Base-by-base conservation (phyloP, 1,284 basidiomycete species). In the Phlebopus sp. region DNA sequence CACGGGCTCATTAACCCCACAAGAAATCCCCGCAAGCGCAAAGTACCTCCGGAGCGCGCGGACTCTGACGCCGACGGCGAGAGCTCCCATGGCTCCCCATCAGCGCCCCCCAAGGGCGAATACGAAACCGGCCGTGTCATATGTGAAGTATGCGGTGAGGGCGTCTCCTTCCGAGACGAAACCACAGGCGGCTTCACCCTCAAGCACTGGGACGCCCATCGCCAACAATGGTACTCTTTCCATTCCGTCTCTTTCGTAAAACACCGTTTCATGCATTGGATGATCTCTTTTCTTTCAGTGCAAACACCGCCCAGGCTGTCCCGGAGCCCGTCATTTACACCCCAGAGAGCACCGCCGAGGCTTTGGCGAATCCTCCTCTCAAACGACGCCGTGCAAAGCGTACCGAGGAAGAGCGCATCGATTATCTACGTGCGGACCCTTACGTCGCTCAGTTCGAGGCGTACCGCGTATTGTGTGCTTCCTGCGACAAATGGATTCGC, bases 401-500 rank as follows among this genome's bases (percentile, higher is more conserved):
- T 37, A 84, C 86, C 0, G 86, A 90, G 54, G 84, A 86, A 44
- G 86, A 90, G 55, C 79, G 86, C 21, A 88, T 88, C 54, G 77
- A 80, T 36, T 87, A 88, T 59, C 75, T 90, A 40, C 76, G 79
- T 44, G 70, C 73, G 0, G 86, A 90, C 63, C 82, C 83, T n/a
- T 86, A 88, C 57, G 84, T 88, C 39, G 82, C 81, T 19, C 72
- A 83, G 55, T 88, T 86, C 63, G 87, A 90, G 66, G 77, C 86
- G 0, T 89, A 88, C 59, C 77, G 84, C 17, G 86, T 90, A 27
- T 73, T 88, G 5, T 90, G 87, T 64, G 82, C 79, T 32, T 79
- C 77, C 5, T 90, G 86, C 66, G 80, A 87, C 64, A 88, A 87
- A 62, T 90, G 86, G 86, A 89, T 90, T 55, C 77, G 86, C 30